phyloP scores from a whole-genome alignment of 169 alveolate genomes.

The Eimeria maxima region DNA sequence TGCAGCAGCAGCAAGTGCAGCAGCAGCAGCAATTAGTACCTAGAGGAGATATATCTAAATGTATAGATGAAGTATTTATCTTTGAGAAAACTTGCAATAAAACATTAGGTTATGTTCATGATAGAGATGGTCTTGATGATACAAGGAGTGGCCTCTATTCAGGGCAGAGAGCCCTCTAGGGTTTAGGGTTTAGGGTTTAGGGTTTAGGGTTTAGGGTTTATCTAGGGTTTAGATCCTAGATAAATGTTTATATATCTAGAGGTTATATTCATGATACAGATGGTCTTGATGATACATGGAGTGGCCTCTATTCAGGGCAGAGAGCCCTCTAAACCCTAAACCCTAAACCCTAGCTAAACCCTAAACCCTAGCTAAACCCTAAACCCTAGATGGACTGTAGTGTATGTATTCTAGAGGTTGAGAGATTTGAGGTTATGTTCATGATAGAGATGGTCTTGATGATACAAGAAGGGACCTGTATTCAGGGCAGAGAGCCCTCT shows the following conservation, averaged over 20 bases:
- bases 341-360: no score
- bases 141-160: slow-evolving; percentile 91
- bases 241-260: no score
- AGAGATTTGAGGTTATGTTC: slow-evolving; percentile 92
- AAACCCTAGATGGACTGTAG: background rate
- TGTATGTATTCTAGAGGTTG: background rate
- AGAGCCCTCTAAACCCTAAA: no score
- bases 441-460: slow-evolving; percentile 93
- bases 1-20: slow-evolving; percentile 20
- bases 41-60: slow-evolving; percentile 89
- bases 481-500: slow-evolving; percentile 85
- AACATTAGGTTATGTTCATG: slow-evolving; percentile 90
- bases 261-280: no score
- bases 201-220: no score
- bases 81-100: slow-evolving; percentile 92
- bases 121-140: slow-evolving; percentile 93
- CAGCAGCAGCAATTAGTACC: slow-evolving; percentile 33
- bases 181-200: no score
- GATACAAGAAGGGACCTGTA: slow-evolving; percentile 91
- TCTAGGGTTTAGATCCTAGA: no score
- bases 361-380: background rate
- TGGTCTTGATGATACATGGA: no score
- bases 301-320: no score
- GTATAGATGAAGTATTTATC: slow-evolving; percentile 88
- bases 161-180: slow-evolving; percentile 80